phyloP scores from a whole-genome alignment of 805 yeast genomes.

The Yueomyces sp. region DNA sequence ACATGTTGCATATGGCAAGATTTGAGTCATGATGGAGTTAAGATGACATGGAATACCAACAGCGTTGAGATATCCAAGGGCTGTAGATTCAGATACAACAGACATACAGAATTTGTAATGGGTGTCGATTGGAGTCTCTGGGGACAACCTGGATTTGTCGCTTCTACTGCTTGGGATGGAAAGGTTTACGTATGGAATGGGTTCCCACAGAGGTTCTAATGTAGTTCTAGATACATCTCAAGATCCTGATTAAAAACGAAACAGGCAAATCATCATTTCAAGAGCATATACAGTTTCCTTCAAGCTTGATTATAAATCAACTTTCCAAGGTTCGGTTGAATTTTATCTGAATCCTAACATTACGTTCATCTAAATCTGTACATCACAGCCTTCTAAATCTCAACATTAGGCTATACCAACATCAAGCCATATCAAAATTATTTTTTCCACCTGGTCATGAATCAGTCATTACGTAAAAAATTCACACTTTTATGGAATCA shows the following conservation, averaged over 20 bases:
- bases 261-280: too few relatives aligned
- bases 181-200: conserved; percentile 85
- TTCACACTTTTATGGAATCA: too few relatives aligned
- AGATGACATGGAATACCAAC: conserved; percentile 31
- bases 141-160: conserved; percentile 95
- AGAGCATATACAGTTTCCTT: not conserved
- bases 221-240: too few relatives aligned
- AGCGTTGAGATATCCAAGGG: conserved; percentile 35
- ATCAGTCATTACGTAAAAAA: too few relatives aligned
- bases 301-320: not conserved
- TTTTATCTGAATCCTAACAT: too few relatives aligned
- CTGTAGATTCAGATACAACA: conserved; percentile 42
- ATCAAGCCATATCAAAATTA: too few relatives aligned
- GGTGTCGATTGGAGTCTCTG: conserved; percentile 94
- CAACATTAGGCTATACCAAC: too few relatives aligned
- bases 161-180: conserved; percentile 94
- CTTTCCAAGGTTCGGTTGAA: too few relatives aligned
- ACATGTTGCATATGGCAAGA: conserved; percentile 80
- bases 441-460: too few relatives aligned
- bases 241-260: too few relatives aligned
- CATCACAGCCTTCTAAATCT: too few relatives aligned
- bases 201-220: conserved; percentile 1
- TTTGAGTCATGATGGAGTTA: conserved; percentile 43
- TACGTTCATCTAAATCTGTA: too few relatives aligned
- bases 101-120: conserved; percentile 78